Conservation (phyloP, 108 stramenopile genomes). For the Fistulifera pelliculosa region DNA sequence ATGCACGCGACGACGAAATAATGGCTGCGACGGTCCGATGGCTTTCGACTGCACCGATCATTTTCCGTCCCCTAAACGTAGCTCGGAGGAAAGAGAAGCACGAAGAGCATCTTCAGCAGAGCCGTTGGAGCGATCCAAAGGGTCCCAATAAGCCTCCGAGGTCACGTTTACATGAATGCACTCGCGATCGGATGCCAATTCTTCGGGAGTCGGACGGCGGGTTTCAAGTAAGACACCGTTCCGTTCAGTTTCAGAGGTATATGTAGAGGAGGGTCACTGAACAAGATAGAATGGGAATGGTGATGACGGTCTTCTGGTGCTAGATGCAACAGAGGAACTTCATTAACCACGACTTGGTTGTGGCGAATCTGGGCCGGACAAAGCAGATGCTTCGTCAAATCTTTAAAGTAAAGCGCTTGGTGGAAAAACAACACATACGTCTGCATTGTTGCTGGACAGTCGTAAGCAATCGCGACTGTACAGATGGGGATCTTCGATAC, state of each 20-base stretch:
- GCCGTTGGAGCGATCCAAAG: neutral
- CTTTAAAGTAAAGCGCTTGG: conserved; percentile 22
- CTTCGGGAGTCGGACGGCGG: neutral
- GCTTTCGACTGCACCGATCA: too few relatives aligned
- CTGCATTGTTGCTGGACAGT: conserved; percentile 5
- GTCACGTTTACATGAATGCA: conserved; percentile 4
- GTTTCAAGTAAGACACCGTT: neutral
- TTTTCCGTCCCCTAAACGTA: too few relatives aligned
- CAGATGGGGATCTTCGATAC: conserved; percentile 16
- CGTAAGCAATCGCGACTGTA: conserved; percentile 21
- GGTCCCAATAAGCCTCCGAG: neutral
- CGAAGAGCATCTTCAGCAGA: too few relatives aligned
- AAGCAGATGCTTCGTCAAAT: conserved; percentile 16
- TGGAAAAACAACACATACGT: conserved; percentile 29
- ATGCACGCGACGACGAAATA: too few relatives aligned
- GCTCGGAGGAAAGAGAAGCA: too few relatives aligned
- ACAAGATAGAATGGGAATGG: neutral
- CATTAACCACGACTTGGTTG: conserved; percentile 18
- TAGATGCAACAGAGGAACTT: conserved; percentile 6
- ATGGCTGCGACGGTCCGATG: too few relatives aligned
- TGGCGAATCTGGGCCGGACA: conserved; percentile 31
- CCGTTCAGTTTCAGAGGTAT: conserved; percentile 5
- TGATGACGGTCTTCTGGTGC: too few relatives aligned
- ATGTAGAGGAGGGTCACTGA: neutral
- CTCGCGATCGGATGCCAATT: neutral